Evolutionary conservation across 805 yeast species (phyloP).

Genomic region (Saturnispora ahearnii): DNA sequence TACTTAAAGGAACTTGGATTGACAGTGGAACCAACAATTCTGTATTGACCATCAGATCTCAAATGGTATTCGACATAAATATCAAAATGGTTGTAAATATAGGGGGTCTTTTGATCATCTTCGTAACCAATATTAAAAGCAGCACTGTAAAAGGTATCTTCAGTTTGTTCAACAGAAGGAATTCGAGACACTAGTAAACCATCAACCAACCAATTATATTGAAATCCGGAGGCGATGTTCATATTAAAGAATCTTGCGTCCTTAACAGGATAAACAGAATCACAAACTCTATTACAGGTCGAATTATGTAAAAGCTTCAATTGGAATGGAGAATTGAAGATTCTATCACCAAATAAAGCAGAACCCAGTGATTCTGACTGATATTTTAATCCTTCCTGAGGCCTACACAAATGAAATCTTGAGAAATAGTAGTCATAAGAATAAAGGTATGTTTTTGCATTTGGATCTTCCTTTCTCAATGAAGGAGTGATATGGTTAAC

Average conservation of each 20-base stretch:
- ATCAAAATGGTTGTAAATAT: slow-evolving; percentile 73
- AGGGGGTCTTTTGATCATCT: slow-evolving; percentile 45
- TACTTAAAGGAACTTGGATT: slow-evolving; percentile 48
- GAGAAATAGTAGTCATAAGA: slow-evolving; percentile 80
- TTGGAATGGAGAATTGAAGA: slow-evolving; percentile 84
- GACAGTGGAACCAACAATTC: slow-evolving; percentile 88
- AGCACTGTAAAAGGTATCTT: slow-evolving; percentile 58
- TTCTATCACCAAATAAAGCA: slow-evolving; percentile 90
- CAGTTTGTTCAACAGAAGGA: slow-evolving; percentile 48
- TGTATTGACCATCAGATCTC: slow-evolving; percentile 53
- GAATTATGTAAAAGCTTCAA: slow-evolving; percentile 67
- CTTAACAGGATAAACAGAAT: slow-evolving; percentile 44
- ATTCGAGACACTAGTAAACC: slow-evolving; percentile 86
- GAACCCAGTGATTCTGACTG: slow-evolving; percentile 90
- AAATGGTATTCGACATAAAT: slow-evolving; percentile 76
- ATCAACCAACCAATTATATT: slow-evolving; percentile 88
- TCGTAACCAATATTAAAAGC: slow-evolving; percentile 76
- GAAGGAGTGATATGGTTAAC: slow-evolving; percentile 91
- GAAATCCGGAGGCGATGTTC: slow-evolving; percentile 73
- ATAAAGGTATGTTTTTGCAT: slow-evolving; percentile 49
- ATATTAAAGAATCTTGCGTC: slow-evolving; percentile 73
- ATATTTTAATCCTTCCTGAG: slow-evolving; percentile 53
- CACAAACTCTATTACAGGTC: slow-evolving; percentile 62
- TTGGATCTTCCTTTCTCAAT: slow-evolving; percentile 32
- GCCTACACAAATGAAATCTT: slow-evolving; percentile 76